A percentile compares a stretch with the other conserved stretches of the same genome.
Conservation (phyloP, 1,284 basidiomycete genomes). For the Malassezia slooffiae region DNA sequence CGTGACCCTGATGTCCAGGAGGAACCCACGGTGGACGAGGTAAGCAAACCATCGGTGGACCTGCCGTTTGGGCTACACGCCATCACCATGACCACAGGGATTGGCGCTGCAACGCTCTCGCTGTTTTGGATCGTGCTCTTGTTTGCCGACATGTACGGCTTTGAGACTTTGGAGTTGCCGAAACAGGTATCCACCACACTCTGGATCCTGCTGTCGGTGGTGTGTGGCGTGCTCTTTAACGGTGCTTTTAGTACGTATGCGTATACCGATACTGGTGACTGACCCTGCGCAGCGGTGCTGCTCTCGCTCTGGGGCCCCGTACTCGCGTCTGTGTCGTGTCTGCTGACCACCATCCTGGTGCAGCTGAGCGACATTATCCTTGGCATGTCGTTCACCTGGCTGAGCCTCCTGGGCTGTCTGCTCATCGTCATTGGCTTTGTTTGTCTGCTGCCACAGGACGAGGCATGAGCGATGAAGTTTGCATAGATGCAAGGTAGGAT, state of each 20-base stretch:
- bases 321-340: slow-evolving; percentile 37
- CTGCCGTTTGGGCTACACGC: slow-evolving; percentile 44
- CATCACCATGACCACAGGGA: slow-evolving; percentile 42
- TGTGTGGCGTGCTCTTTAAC: slow-evolving; percentile 43
- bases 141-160: slow-evolving; percentile 24
- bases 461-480: too few species aligned
- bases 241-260: slow-evolving; percentile 30
- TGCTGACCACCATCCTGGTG: slow-evolving; percentile 41
- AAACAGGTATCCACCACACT: slow-evolving; percentile 20
- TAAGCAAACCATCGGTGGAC: neutral
- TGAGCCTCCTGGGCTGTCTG: slow-evolving; percentile 31
- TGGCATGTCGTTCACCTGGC: slow-evolving; percentile 28
- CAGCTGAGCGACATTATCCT: slow-evolving; percentile 28
- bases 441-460: slow-evolving; percentile 7
- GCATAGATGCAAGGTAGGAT: too few species aligned
- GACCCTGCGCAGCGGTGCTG: slow-evolving; percentile 19
- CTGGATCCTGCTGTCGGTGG: slow-evolving; percentile 21
- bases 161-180: slow-evolving; percentile 37
- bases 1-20: neutral
- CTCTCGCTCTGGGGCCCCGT: slow-evolving; percentile 44
- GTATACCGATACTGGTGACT: slow-evolving; percentile 2
- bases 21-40: too few species aligned
- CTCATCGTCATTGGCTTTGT: slow-evolving; percentile 35
- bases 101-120: slow-evolving; percentile 30
- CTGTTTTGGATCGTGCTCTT: slow-evolving; percentile 34